phyloP scores from a whole-genome alignment of 805 yeast species.

The Kluyveromyces siamensis region DNA sequence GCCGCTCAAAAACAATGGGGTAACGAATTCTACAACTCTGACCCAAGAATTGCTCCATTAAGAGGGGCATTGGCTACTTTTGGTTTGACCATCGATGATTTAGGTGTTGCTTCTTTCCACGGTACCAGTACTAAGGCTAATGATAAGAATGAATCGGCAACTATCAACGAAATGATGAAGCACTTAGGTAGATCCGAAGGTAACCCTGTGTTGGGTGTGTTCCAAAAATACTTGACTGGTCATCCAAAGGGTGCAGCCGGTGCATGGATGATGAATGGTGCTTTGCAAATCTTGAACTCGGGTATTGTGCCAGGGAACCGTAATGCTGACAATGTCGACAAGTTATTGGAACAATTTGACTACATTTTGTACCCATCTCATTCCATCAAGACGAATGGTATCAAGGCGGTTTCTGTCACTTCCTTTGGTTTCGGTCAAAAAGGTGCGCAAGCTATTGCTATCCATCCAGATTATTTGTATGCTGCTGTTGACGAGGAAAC shows the following conservation, averaged over 20 bases:
- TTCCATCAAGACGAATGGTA: conserved; percentile 88
- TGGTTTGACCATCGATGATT: conserved; percentile 87
- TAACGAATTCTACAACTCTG: conserved; percentile 83
- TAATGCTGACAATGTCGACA: conserved; percentile 95
- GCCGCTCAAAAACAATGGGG: conserved; percentile 94
- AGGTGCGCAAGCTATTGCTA: conserved; percentile 91
- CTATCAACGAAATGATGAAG: conserved; percentile 84
- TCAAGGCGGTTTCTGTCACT: conserved; percentile 93
- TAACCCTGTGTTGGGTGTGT: conserved; percentile 94
- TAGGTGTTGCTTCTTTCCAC: conserved; percentile 96
- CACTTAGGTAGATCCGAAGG: conserved; percentile 97
- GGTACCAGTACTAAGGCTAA: conserved; percentile 99
- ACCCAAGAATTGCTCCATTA: conserved; percentile 91
- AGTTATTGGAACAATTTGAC: conserved; percentile 70
- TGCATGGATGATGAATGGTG: conserved; percentile 99
- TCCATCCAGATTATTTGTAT: conserved; percentile 89
- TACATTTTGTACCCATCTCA: conserved; percentile 91
- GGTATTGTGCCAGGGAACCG: conserved; percentile 98
- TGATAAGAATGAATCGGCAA: conserved; percentile 94
- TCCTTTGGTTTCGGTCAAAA: conserved; percentile 99
- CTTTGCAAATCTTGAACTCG: conserved; percentile 79
- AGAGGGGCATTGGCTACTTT: conserved; percentile 95
- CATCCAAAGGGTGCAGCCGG: conserved; percentile 99
- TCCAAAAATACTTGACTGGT: conserved; percentile 98
- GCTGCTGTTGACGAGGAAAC: conserved; percentile 67